A percentile compares a stretch with the other conserved stretches of the same genome.
phyloP scores from a whole-genome alignment of 345 rosid species.

The Linum trigynum region DNA sequence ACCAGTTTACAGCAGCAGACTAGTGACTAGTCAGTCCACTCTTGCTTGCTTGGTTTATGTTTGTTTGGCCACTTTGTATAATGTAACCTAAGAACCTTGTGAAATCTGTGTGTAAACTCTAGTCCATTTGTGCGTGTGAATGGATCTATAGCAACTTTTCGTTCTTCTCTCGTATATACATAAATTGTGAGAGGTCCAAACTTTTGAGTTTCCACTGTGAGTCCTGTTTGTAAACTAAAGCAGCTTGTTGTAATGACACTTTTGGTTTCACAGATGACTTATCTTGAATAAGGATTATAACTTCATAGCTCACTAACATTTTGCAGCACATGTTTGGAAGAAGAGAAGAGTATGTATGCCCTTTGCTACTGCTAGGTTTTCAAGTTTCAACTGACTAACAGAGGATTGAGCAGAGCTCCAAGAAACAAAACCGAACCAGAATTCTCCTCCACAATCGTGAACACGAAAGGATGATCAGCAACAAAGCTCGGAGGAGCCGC shows the following conservation, averaged over 20 bases:
- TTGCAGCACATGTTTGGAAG: no score
- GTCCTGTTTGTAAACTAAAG: no score
- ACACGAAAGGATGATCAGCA: conserved; percentile 4
- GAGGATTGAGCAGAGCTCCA: not conserved
- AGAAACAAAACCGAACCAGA: not conserved
- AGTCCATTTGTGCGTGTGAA: not conserved
- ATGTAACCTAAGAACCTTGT: not conserved
- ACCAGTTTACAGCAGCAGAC: conserved; percentile 38
- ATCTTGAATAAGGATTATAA: no score
- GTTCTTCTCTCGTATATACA: not conserved
- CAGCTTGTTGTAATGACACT: no score
- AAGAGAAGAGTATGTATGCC: no score
- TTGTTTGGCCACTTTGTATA: not conserved
- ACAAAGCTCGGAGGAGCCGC: not conserved
- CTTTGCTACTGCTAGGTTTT: no score
- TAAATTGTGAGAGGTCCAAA: no score
- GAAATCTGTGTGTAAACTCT: not conserved
- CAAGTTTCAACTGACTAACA: not conserved
- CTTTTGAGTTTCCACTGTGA: no score
- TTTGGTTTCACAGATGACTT: no score
- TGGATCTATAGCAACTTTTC: not conserved
- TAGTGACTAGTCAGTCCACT: not conserved
- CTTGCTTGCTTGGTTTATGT: not conserved
- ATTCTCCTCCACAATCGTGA: not conserved
- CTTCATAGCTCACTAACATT: no score